phyloP scores from a whole-genome alignment of 768 basidiomycete species.

The Psilocybe sp. region DNA sequence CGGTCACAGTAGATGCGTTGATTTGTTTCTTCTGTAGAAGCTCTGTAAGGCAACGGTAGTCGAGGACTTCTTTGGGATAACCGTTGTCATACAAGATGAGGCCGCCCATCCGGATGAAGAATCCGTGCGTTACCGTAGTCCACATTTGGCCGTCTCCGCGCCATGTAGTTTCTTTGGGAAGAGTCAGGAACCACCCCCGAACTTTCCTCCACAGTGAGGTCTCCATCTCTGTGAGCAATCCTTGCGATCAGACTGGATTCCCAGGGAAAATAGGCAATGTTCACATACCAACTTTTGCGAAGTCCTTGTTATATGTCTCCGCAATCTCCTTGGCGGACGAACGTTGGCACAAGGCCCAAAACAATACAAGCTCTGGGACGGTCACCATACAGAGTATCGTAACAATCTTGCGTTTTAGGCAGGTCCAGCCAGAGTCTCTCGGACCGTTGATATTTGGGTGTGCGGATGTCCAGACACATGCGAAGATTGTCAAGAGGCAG shows the following conservation, averaged over 20 bases:
- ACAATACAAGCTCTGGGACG: slow-evolving; percentile 11
- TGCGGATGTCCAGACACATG: slow-evolving; percentile 16
- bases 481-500: slow-evolving; percentile 16
- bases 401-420: background rate
- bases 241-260: background rate
- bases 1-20: slow-evolving; percentile 4
- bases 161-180: background rate
- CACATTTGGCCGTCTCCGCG: background rate
- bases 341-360: slow-evolving; percentile 12
- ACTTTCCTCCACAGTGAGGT: background rate
- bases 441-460: slow-evolving; percentile 17
- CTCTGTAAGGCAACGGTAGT: background rate
- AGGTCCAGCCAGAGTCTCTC: slow-evolving; percentile 4
- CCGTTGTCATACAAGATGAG: slow-evolving; percentile 5
- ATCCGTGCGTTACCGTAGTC: slow-evolving; percentile 8
- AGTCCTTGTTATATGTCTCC: background rate
- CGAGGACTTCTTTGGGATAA: background rate
- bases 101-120: slow-evolving; percentile 11
- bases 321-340: slow-evolving; percentile 1
- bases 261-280: background rate
- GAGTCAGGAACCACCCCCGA: background rate
- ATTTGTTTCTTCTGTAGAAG: slow-evolving; percentile 1
- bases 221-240: background rate
- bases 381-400: slow-evolving; percentile 11
- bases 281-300: background rate